Conservation (phyloP, 2,329 filamentous ascomycete genomes). For the Xylaria arbuscula region DNA sequence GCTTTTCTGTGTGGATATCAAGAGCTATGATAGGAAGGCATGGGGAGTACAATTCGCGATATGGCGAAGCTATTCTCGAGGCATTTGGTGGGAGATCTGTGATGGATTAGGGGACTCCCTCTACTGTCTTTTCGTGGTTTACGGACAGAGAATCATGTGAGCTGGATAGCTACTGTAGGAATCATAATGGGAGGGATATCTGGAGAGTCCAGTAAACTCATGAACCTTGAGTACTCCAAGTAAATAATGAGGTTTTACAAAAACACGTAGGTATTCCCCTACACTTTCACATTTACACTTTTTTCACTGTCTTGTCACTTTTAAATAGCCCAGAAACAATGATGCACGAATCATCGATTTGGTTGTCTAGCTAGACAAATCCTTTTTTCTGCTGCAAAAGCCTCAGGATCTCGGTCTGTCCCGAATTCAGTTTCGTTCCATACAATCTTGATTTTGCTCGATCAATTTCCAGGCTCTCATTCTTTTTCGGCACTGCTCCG, state of each 20-base stretch:
- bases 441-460: constrained; percentile 2
- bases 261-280: no score
- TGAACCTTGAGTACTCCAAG: background rate
- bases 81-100: background rate
- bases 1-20: background rate
- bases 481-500: background rate
- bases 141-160: background rate
- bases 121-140: no score
- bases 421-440: constrained; percentile 3
- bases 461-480: constrained; percentile 15
- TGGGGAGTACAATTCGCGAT: constrained; percentile 7
- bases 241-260: background rate
- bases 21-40: background rate
- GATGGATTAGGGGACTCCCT: no score
- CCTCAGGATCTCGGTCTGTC: background rate
- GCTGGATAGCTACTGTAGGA: constrained; percentile 2
- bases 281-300: no score
- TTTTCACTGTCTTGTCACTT: background rate
- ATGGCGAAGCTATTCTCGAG: background rate
- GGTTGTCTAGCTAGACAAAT: background rate
- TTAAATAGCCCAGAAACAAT: background rate
- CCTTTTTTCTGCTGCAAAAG: constrained; percentile 7
- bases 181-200: background rate
- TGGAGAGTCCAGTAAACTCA: background rate
- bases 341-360: constrained; percentile 6